Conservation (phyloP, 495 filamentous ascomycete genomes). For the Cryomyces minteri region DNA sequence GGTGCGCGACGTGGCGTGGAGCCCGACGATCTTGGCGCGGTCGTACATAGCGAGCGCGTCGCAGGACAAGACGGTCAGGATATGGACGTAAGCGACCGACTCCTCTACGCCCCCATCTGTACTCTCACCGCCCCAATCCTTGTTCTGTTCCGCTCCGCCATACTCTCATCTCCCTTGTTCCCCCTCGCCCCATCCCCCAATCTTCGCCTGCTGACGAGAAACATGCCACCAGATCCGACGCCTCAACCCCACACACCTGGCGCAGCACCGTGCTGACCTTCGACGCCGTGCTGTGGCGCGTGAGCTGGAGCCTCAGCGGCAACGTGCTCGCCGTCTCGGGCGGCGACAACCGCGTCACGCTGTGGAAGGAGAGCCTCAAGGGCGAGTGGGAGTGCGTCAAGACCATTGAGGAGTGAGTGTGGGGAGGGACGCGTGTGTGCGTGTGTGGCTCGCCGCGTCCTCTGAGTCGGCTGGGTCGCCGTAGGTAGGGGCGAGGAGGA, state of each 20-base stretch:
- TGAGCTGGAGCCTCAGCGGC: slow-evolving; percentile 94
- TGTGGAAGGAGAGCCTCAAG: slow-evolving; percentile 72
- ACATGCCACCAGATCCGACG: too few relatives aligned
- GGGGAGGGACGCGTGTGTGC: not conserved
- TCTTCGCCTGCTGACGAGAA: slow-evolving; percentile 18
- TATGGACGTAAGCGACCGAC: slow-evolving; percentile 51
- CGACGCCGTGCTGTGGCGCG: slow-evolving; percentile 80
- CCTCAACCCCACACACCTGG: slow-evolving; percentile 29
- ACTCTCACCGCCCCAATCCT: too few relatives aligned
- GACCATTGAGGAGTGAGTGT: slow-evolving; percentile 71
- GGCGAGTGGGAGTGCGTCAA: slow-evolving; percentile 87
- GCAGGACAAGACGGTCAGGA: slow-evolving; percentile 93
- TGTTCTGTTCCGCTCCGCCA: not conserved
- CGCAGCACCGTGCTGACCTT: slow-evolving; percentile 66
- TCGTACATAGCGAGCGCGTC: slow-evolving; percentile 84
- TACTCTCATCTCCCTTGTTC: not conserved
- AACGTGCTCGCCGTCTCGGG: slow-evolving; percentile 89
- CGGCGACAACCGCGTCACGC: slow-evolving; percentile 88
- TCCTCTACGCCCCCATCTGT: too few relatives aligned
- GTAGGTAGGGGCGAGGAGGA: too few relatives aligned
- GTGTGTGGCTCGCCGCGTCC: too few relatives aligned
- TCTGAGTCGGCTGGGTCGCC: too few relatives aligned
- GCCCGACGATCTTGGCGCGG: slow-evolving; percentile 81
- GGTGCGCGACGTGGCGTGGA: slow-evolving; percentile 97
- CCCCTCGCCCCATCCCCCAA: not conserved